Evolutionary conservation across 2,329 filamentous ascomycete species (phyloP), one percentile per base, ranked within the genome.

Genomic region (Talaromyces sp.): DNA sequence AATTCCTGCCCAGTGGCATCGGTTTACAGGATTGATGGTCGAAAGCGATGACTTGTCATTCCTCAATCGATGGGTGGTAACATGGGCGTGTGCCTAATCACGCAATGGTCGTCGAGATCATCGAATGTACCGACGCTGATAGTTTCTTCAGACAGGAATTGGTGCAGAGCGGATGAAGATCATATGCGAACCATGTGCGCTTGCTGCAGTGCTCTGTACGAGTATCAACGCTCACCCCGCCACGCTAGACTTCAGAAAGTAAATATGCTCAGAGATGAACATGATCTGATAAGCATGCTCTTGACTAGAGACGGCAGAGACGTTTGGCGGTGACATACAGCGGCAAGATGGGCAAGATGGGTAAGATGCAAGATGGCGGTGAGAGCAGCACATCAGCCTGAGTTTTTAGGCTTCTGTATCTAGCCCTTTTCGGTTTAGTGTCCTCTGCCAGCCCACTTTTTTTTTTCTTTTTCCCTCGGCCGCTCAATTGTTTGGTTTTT

Each of bases 31-130:
- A 31, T 16, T 35, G 43, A 60, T 35, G 9, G 7, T 27, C 59
- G 45, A 14, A 22, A 37, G 35, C 10, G 56, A 45, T 64, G 62
- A 60, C 62, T 60, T 60, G 62, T 60, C 62, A 60, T 24, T 56
- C 11, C 31, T 31, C 6, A 0, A 43, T 9, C 11, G 7, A 19
- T 31, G 37, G 31, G 4, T 31, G 9, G 22, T 37, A 27, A 33
- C 10, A 33, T 1, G 16, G 47, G 14, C n/a, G 16, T 48, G 43
- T 37, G 43, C 58, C 31, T 60, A 22, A 60, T 60, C 57, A 52
- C 48, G 48, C 27, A 52, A 52, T 9, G 27, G 24, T 11, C 16
- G 47, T 16, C 47, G 16, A 27, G 45, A 48, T 48, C 47, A 50
- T 50, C 47, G 47, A 50, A 16, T 48, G 22, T 24, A 19, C 3